phyloP scores from a whole-genome alignment of 176 grass and related monocot species.

The Musa acuminata region DNA sequence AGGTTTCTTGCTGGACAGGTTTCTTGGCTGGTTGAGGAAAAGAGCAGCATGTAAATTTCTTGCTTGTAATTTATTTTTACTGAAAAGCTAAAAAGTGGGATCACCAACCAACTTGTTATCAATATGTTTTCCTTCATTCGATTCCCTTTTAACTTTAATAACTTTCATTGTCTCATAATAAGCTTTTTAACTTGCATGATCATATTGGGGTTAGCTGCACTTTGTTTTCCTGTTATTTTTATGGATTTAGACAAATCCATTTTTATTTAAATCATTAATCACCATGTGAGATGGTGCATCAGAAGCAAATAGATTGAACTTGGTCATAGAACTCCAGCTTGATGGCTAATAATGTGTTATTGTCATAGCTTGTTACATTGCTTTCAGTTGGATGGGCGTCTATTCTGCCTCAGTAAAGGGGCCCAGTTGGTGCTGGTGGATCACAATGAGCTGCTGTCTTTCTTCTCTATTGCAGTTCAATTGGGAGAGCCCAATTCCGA shows the following conservation, averaged over 20 bases:
- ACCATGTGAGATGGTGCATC: background rate
- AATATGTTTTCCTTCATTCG: background rate
- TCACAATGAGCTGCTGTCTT: too few species aligned
- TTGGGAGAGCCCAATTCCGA: too few species aligned
- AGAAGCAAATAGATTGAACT: background rate
- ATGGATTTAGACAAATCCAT: background rate
- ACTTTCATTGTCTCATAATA: background rate
- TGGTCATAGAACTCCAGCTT: too few species aligned
- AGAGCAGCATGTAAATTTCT: slow-evolving; percentile 12
- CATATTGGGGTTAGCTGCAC: too few species aligned
- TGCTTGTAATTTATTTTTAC: background rate
- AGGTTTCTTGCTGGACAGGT: too few species aligned
- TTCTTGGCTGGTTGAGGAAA: background rate
- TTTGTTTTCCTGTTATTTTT: background rate
- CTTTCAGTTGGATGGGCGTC: too few species aligned
- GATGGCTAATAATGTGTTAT: too few species aligned
- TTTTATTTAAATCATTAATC: background rate
- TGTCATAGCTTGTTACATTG: too few species aligned
- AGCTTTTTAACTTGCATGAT: background rate
- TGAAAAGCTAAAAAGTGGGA: background rate
- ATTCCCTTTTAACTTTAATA: background rate
- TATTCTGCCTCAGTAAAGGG: too few species aligned
- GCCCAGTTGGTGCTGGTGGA: too few species aligned
- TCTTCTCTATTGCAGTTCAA: too few species aligned
- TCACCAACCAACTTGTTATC: background rate